phyloP scores from a whole-genome alignment of 495 filamentous ascomycete genomes.

The Podospora fimiseda region DNA sequence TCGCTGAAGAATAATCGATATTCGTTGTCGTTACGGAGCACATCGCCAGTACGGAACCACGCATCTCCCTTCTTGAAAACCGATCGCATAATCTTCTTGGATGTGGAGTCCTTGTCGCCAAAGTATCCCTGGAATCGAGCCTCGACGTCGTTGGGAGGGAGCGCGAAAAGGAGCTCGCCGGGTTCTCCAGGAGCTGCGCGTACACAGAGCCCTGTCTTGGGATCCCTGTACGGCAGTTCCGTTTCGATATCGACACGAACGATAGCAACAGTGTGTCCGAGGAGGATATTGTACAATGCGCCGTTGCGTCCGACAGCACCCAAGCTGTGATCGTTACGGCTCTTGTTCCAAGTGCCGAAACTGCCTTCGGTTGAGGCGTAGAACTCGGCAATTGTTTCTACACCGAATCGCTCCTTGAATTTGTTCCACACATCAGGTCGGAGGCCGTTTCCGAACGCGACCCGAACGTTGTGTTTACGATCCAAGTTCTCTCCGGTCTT shows the following conservation, averaged over 20 bases:
- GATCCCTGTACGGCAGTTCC: slow-evolving; percentile 29
- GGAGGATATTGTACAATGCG: slow-evolving; percentile 47
- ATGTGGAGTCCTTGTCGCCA: slow-evolving; percentile 65
- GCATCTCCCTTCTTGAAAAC: slow-evolving; percentile 78
- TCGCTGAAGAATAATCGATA: slow-evolving; percentile 81
- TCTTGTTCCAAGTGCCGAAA: slow-evolving; percentile 66
- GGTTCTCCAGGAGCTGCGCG: slow-evolving; percentile 54
- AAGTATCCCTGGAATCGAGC: slow-evolving; percentile 82
- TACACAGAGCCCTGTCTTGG: slow-evolving; percentile 61
- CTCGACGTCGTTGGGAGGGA: slow-evolving; percentile 60
- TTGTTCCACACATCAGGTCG: slow-evolving; percentile 86
- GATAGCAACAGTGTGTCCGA: slow-evolving; percentile 47
- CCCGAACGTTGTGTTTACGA: slow-evolving; percentile 64
- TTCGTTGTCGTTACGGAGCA: slow-evolving; percentile 64
- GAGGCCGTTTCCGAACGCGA: slow-evolving; percentile 90
- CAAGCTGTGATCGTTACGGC: slow-evolving; percentile 64
- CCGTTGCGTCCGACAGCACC: slow-evolving; percentile 83
- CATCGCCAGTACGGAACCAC: slow-evolving; percentile 82
- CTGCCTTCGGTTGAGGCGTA: slow-evolving; percentile 84
- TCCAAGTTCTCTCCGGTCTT: slow-evolving; percentile 67
- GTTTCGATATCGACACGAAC: slow-evolving; percentile 50
- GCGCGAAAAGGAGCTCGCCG: slow-evolving; percentile 71
- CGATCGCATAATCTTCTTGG: slow-evolving; percentile 70
- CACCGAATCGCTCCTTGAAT: slow-evolving; percentile 82
- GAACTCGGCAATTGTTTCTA: slow-evolving; percentile 78